Evolutionary conservation across 2,329 filamentous ascomycete genomes (phyloP).

Genomic region (Plectosphaerella plurivora): DNA sequence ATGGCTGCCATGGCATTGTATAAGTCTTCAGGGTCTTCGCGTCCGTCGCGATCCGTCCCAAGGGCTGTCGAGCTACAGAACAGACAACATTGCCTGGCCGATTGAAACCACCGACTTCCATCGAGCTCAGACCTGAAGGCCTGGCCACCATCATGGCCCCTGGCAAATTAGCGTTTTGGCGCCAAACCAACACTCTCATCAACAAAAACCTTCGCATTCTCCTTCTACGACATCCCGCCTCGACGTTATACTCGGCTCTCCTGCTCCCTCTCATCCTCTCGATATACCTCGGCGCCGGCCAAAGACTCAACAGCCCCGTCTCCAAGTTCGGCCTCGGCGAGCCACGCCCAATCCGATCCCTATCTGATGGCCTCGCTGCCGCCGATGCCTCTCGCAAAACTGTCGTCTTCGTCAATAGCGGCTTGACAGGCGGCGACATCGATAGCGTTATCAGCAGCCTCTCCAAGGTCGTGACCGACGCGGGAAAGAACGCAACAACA

Average conservation of each 20-base stretch:
- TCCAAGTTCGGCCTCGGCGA: constrained; percentile 69
- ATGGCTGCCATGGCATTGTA: not conserved
- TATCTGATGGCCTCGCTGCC: constrained; percentile 26
- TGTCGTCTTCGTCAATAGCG: constrained; percentile 76
- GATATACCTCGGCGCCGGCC: constrained; percentile 65
- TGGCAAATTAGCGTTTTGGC: constrained; percentile 10
- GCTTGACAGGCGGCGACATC: constrained; percentile 64
- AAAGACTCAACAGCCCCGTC: constrained; percentile 78
- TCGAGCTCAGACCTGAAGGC: constrained; percentile 2
- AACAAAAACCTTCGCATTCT: constrained; percentile 57
- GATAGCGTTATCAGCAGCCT: constrained; percentile 64
- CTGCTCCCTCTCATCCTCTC: constrained; percentile 55
- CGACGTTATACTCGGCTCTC: constrained; percentile 53
- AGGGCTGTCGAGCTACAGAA: not conserved
- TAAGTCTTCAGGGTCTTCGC: not conserved
- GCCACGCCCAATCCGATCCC: constrained; percentile 54
- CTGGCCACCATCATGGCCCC: not conserved
- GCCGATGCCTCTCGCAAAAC: constrained; percentile 45
- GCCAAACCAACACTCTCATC: constrained; percentile 57
- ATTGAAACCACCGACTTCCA: not conserved
- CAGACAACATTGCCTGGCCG: not conserved
- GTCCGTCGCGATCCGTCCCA: not conserved
- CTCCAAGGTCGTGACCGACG: constrained; percentile 21
- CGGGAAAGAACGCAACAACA: constrained; percentile 18
- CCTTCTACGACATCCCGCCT: constrained; percentile 47